Evolutionary conservation across 2,329 filamentous ascomycete species (phyloP).

Genomic region (Lasiodiplodia sp.): DNA sequence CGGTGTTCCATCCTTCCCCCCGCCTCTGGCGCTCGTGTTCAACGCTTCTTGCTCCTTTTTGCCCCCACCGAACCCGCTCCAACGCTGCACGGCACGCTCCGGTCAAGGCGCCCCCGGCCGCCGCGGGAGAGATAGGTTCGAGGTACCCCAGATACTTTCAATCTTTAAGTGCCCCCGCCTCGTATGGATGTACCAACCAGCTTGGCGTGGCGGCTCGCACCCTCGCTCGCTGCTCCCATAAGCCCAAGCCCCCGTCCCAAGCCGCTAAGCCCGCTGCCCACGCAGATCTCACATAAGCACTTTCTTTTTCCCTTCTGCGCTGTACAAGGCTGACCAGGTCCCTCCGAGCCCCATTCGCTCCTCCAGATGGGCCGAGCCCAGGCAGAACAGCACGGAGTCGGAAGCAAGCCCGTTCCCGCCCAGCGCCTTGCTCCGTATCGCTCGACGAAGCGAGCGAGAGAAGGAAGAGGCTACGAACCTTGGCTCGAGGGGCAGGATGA

Average conservation of each 20-base stretch:
- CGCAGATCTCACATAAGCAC: conserved; percentile 26
- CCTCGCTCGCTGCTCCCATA: conserved; percentile 13
- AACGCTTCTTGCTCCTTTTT: background rate
- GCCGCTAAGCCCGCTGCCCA: conserved; percentile 15
- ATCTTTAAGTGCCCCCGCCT: background rate
- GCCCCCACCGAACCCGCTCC: conserved; percentile 1
- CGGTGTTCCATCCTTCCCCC: background rate
- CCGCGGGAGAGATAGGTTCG: background rate
- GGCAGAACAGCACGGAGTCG: background rate
- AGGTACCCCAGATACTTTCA: background rate
- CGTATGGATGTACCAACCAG: conserved; percentile 4
- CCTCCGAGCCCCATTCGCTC: background rate
- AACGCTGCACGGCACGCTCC: background rate
- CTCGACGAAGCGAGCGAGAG: background rate
- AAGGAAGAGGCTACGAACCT: background rate
- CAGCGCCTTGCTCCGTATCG: background rate
- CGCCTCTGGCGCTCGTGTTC: conserved; percentile 14
- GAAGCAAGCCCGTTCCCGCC: background rate
- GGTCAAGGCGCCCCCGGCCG: background rate
- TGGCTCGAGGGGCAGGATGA: background rate
- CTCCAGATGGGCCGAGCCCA: background rate
- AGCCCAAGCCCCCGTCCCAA: conserved; percentile 14
- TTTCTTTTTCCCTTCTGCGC: conserved; percentile 9
- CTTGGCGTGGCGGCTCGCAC: background rate
- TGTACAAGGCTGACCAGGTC: conserved; percentile 23